Evolutionary conservation across 2,329 filamentous ascomycete species (phyloP).

Genomic region (Paracamarosporium sp.): DNA sequence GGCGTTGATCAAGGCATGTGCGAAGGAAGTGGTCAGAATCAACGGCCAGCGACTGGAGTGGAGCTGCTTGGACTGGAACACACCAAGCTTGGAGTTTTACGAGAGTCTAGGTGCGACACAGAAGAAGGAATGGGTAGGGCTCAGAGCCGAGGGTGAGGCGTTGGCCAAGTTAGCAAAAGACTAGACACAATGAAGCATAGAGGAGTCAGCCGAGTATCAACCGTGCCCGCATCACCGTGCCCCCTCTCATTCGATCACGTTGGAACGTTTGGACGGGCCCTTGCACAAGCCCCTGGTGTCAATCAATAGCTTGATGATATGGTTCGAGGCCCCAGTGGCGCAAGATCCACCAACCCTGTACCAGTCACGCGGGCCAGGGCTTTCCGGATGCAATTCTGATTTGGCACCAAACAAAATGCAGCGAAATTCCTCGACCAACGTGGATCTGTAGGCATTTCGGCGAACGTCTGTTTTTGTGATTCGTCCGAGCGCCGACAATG

Average conservation of each 20-base stretch:
- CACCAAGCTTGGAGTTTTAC: conserved; percentile 89
- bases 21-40: conserved; percentile 77
- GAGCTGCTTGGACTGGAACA: conserved; percentile 92
- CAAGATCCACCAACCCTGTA: background rate
- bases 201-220: background rate
- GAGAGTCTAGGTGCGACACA: conserved; percentile 65
- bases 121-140: conserved; percentile 75
- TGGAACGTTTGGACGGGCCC: background rate
- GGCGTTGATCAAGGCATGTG: conserved; percentile 74
- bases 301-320: background rate
- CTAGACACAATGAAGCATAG: background rate
- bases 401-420: conserved; percentile 2
- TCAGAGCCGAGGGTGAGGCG: conserved; percentile 74
- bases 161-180: conserved; percentile 64
- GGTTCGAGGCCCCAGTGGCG: background rate
- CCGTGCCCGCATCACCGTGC: background rate
- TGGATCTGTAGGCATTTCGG: background rate
- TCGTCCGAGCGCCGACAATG: background rate
- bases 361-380: background rate
- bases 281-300: background rate
- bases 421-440: background rate
- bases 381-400: background rate
- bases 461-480: background rate
- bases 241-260: background rate
- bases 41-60: conserved; percentile 82